Conservation (phyloP, 352 stramenopile genomes). For the Plasmopara halstedii region DNA sequence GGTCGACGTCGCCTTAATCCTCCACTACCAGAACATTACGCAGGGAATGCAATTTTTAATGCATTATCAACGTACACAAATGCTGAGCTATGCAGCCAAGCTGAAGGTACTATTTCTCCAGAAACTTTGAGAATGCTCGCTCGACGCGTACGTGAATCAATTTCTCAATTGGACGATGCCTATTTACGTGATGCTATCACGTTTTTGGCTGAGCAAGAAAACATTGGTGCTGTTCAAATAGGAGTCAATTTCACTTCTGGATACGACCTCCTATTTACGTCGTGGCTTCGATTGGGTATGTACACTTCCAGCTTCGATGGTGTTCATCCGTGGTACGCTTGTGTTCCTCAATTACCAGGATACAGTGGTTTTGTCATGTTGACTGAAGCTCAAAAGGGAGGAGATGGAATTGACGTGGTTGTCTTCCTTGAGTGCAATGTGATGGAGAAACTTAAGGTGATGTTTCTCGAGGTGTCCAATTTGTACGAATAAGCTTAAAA, state of each 20-base stretch:
- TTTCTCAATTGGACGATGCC: conserved; percentile 26
- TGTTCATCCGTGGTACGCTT: conserved; percentile 28
- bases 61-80: conserved; percentile 28
- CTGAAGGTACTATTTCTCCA: not conserved
- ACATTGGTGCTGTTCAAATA: conserved; percentile 26
- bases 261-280: conserved; percentile 53
- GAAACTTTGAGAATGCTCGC: conserved; percentile 19
- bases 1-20: conserved; percentile 33
- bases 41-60: conserved; percentile 51
- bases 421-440: conserved; percentile 31
- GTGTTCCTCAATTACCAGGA: conserved; percentile 21
- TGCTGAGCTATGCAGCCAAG: conserved; percentile 1
- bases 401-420: conserved; percentile 32
- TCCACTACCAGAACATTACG: conserved; percentile 35
- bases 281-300: conserved; percentile 48
- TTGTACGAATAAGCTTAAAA: conserved; percentile 3
- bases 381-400: conserved; percentile 32
- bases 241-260: conserved; percentile 44
- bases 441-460: conserved; percentile 28
- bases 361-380: conserved; percentile 41
- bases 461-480: conserved; percentile 18
- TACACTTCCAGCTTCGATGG: conserved; percentile 49
- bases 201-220: conserved; percentile 31
- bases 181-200: conserved; percentile 45
- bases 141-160: conserved; percentile 33